Conservation (phyloP, 768 basidiomycete species). For the Pisolithus microcarpus region DNA sequence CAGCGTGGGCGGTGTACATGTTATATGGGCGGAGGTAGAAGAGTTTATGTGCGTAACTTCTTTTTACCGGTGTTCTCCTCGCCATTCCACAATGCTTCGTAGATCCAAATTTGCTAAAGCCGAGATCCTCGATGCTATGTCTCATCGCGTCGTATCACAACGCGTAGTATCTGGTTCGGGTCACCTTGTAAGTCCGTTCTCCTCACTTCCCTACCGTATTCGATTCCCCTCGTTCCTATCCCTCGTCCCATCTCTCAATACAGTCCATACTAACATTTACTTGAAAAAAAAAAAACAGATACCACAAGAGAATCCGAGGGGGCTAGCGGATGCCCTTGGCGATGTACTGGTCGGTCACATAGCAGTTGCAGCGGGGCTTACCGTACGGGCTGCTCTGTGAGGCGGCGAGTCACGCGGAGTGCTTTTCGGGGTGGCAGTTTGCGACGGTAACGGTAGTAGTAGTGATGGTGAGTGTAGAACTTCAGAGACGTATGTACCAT, state of each 20-base stretch:
- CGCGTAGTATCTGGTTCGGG: slow-evolving; percentile 21
- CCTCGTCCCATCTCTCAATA: too few relatives aligned
- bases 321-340: background rate
- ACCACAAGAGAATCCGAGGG: too few relatives aligned
- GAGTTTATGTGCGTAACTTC: slow-evolving; percentile 20
- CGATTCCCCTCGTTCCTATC: too few relatives aligned
- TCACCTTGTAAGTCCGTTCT: slow-evolving; percentile 19
- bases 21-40: slow-evolving; percentile 25
- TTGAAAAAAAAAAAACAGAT: too few relatives aligned
- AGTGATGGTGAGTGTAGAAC: too few relatives aligned
- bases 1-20: slow-evolving; percentile 12
- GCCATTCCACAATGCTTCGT: background rate
- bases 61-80: background rate
- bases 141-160: slow-evolving; percentile 15
- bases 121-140: slow-evolving; percentile 24
- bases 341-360: background rate
- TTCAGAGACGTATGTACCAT: too few relatives aligned
- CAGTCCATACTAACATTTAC: too few relatives aligned
- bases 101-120: slow-evolving; percentile 21
- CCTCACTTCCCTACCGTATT: background rate
- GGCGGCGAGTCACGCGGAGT: too few relatives aligned
- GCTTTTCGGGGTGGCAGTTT: too few relatives aligned
- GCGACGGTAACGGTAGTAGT: too few relatives aligned
- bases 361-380: background rate
- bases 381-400: background rate